Conservation (phyloP, 495 filamentous ascomycete species). For the Tuber borchii region DNA sequence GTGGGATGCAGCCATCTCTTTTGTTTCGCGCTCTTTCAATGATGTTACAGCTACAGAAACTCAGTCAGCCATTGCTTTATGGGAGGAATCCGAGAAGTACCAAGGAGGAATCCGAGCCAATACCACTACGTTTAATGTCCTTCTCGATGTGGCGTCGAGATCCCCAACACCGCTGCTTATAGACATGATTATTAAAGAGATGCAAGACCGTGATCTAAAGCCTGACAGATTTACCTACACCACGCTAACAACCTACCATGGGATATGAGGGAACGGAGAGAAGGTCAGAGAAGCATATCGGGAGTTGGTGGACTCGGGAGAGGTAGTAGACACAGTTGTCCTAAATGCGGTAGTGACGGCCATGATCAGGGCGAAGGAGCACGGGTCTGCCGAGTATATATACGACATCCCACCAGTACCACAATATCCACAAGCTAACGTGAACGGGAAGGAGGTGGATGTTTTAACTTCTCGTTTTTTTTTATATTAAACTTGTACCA, state of each 20-base stretch:
- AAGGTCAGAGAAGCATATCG: slow-evolving; percentile 65
- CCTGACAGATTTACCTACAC: slow-evolving; percentile 71
- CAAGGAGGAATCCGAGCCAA: slow-evolving; percentile 55
- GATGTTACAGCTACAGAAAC: slow-evolving; percentile 58
- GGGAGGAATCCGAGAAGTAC: slow-evolving; percentile 79
- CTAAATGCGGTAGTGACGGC: slow-evolving; percentile 78
- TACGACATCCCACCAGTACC: slow-evolving; percentile 53
- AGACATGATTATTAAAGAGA: slow-evolving; percentile 75
- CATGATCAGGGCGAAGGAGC: slow-evolving; percentile 65
- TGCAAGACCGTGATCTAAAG: slow-evolving; percentile 57
- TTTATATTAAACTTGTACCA: no score
- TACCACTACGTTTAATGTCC: slow-evolving; percentile 76
- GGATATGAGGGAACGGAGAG: slow-evolving; percentile 60
- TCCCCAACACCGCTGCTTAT: slow-evolving; percentile 73
- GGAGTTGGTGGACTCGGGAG: slow-evolving; percentile 68
- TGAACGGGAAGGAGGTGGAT: no score
- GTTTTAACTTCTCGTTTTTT: no score
- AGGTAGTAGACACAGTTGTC: slow-evolving; percentile 80
- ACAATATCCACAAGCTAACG: no score
- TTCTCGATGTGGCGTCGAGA: slow-evolving; percentile 83
- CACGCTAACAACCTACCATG: slow-evolving; percentile 73
- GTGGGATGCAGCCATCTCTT: slow-evolving; percentile 78
- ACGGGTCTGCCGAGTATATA: slow-evolving; percentile 63
- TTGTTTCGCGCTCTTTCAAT: slow-evolving; percentile 65
- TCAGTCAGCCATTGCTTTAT: slow-evolving; percentile 67